phyloP scores from a whole-genome alignment of 2,329 filamentous ascomycete species.

The Colletotrichum sp. region DNA sequence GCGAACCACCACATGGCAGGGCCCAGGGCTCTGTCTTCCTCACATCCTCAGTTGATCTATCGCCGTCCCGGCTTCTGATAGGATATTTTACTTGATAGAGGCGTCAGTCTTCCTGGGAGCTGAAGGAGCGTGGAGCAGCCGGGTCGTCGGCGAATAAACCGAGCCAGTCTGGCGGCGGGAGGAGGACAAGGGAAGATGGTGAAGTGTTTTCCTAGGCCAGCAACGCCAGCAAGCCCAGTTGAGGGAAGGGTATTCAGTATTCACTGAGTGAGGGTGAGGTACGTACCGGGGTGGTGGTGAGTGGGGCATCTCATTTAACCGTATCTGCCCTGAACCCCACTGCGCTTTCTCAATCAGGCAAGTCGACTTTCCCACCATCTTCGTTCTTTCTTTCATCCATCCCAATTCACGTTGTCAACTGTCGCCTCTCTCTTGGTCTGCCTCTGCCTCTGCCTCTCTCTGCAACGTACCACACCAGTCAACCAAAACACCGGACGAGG shows the following conservation, averaged over 20 bases:
- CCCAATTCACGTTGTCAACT: neutral
- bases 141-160: constrained; percentile 11
- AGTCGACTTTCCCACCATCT: neutral
- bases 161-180: neutral
- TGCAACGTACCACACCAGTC: neutral
- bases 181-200: neutral
- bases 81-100: neutral
- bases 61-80: neutral
- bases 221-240: neutral
- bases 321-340: constrained; percentile 8
- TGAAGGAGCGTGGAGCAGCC: neutral
- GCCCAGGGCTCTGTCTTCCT: neutral
- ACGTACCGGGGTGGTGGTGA: neutral
- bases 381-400: neutral
- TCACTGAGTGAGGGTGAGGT: neutral
- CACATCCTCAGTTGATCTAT: neutral
- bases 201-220: neutral
- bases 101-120: neutral
- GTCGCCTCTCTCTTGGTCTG: neutral
- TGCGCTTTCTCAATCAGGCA: neutral
- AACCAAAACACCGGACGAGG: constrained; percentile 4
- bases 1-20: neutral
- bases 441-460: neutral
- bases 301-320: constrained; percentile 20
- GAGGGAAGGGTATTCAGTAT: neutral